Evolutionary conservation across 345 rosid species (phyloP).

Genomic region (Acer yangbiense): DNA sequence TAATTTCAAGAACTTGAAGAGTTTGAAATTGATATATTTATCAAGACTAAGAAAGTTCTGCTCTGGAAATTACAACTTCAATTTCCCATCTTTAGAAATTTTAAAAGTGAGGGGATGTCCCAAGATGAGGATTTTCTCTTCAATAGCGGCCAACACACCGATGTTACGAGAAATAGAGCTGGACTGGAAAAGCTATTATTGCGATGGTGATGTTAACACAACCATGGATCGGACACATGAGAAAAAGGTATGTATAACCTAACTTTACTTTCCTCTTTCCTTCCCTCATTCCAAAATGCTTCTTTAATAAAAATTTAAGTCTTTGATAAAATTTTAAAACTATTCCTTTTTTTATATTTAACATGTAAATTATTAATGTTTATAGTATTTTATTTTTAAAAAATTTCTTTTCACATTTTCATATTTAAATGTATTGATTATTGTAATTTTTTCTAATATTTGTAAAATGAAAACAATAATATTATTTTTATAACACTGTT

Average conservation of each 20-base stretch:
- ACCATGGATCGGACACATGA: background rate
- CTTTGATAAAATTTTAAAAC: too few relatives aligned
- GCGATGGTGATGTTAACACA: background rate
- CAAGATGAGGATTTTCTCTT: background rate
- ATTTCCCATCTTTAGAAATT: background rate
- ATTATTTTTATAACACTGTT: too few relatives aligned
- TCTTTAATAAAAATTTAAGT: too few relatives aligned
- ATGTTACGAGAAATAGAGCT: background rate
- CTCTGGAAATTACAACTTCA: background rate
- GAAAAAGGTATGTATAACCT: background rate
- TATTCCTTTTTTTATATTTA: too few relatives aligned
- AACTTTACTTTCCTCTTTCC: too few relatives aligned
- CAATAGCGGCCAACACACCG: background rate
- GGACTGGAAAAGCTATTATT: background rate
- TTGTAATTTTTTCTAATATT: too few relatives aligned
- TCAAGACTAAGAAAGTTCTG: background rate
- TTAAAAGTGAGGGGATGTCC: accelerated
- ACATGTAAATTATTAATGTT: too few relatives aligned
- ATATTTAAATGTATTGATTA: too few relatives aligned
- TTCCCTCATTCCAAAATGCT: too few relatives aligned
- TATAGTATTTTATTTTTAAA: too few relatives aligned
- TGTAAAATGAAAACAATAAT: too few relatives aligned
- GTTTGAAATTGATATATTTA: accelerated
- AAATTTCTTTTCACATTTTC: too few relatives aligned
- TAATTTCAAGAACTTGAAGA: background rate